Base-by-base conservation (phyloP, 1,284 basidiomycete species). In the Puccinia horiana region DNA sequence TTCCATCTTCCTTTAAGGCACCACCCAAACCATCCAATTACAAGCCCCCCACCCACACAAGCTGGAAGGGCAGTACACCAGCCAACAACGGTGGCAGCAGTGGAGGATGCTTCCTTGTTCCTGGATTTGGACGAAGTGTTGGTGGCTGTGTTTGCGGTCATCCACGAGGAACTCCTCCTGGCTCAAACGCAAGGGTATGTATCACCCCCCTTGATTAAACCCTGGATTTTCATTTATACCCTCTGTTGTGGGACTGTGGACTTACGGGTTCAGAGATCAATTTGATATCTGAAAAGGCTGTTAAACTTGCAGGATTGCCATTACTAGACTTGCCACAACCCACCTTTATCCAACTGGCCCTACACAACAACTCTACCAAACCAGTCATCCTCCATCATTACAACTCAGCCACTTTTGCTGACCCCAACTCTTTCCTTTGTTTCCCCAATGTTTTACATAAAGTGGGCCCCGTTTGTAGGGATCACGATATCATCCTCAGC, bases 21-120 rank as follows among this genome's bases (percentile, higher is more conserved):
- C 72, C 72, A 2, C 72, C 44, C 8, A 74, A 74, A n/a, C 72
- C 72, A 54, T 9, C 9, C 11, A 32, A 74, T 16, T 74, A 52
- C 47, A 35, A 35, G 44, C 72, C 42, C 2, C 42, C 72, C 37
- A 29, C 9, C 2, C 11, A 23, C 47, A 9, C 3, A 14, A 29
- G 47, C 52, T 0, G 49, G 73, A 9, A 75, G 56, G 20, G 29
- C 52, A 2, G 32, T 35, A 1, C 56, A 32, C 3, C 35, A 14
- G 9, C 47, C 52, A 35, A 20, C 4, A 14, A 16, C 23, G 16
- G 14, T n/a, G 6, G 73, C 73, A 3, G 3, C 32, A 9, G 73
- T 58, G 23, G 73, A 40, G 16, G 52, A 18, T 6, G n/a, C 32
- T 11, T 4, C 35, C 2, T n/a, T 69, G 6, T 69, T 11, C 67